Evolutionary conservation across 192 early-diverging fungal species (phyloP).

Genomic region (Haplosporangium gracile): DNA sequence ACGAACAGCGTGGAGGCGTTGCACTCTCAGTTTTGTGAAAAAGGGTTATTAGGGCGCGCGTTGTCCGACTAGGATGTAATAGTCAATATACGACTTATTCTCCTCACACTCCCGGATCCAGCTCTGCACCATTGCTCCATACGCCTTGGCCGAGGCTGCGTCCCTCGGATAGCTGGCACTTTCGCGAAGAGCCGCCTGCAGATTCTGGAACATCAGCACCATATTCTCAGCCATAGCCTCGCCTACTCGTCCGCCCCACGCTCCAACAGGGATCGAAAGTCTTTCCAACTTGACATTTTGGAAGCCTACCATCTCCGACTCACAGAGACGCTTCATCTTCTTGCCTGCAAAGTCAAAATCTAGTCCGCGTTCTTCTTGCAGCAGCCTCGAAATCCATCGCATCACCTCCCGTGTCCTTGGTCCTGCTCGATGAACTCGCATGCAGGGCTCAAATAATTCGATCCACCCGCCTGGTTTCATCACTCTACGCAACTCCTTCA

Average conservation of each 20-base stretch:
- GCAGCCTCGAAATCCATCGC: constrained; percentile 42
- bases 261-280: constrained; percentile 53
- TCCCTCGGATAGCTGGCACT: not conserved
- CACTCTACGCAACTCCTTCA: constrained; percentile 51
- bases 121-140: constrained; percentile 50
- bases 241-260: constrained; percentile 51
- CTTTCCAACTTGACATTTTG: constrained; percentile 40
- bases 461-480: constrained; percentile 58
- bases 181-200: constrained; percentile 38
- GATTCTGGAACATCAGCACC: constrained; percentile 54
- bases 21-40: not conserved
- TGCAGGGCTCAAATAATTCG: constrained; percentile 56
- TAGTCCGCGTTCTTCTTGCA: constrained; percentile 50
- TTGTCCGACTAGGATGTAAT: constrained; percentile 43
- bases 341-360: constrained; percentile 56
- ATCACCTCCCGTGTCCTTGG: constrained; percentile 45
- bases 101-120: constrained; percentile 56
- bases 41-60: constrained; percentile 8
- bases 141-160: constrained; percentile 18
- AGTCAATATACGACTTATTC: constrained; percentile 50
- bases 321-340: constrained; percentile 51
- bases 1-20: not conserved
- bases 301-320: constrained; percentile 44
- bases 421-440: constrained; percentile 50
- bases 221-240: constrained; percentile 56